These are phyloP conservation scores for Austropuccinia psidii DNA, from an alignment of 1,284 basidiomycete species.

Conservation along the genomic window DNA sequence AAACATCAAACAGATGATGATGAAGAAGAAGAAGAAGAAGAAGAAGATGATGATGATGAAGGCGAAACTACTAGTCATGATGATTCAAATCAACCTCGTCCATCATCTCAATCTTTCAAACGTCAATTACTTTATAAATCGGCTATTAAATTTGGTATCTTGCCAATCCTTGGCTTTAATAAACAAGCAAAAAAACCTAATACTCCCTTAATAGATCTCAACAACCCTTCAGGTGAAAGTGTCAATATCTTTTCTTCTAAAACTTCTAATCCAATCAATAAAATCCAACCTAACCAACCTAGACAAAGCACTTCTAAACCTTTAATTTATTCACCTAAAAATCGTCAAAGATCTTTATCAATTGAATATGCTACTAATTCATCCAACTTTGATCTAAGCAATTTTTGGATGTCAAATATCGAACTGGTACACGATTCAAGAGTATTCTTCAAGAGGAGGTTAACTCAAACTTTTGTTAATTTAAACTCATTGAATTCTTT, in stretches of 20 bases:
- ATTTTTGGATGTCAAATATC: conserved; percentile 68
- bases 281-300: neutral
- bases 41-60: neutral
- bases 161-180: conserved; percentile 7
- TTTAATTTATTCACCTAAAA: neutral
- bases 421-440: conserved; percentile 83
- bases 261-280: neutral
- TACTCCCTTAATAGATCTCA: neutral
- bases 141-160: conserved; percentile 6
- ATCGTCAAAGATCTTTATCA: neutral
- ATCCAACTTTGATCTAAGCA: conserved; percentile 12
- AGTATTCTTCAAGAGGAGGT: conserved; percentile 81
- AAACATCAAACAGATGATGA: neutral
- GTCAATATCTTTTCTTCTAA: no score
- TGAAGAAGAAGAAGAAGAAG: conserved; percentile 15
- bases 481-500: conserved; percentile 83
- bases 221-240: neutral
- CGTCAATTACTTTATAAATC: conserved; percentile 12
- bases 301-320: neutral
- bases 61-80: neutral
- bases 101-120: neutral
- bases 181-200: neutral
- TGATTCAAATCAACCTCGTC: neutral
- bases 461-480: conserved; percentile 73
- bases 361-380: neutral